These are phyloP conservation scores for Colletotrichum paranaense DNA, from an alignment of 2,329 filamentous ascomycete species.

Conservation along the genomic window DNA sequence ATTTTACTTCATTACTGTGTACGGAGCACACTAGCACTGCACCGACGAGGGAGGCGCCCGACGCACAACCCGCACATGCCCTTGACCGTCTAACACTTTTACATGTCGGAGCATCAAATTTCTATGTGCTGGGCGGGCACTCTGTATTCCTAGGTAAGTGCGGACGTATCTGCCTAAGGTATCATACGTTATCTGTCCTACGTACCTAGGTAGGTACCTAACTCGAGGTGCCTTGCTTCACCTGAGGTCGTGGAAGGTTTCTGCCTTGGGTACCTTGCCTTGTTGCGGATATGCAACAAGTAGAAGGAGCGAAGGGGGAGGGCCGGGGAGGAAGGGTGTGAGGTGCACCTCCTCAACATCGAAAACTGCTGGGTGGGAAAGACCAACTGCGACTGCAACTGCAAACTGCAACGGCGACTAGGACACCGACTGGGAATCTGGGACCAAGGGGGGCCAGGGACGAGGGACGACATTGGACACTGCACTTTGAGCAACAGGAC, in stretches of 20 bases:
- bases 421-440: slow-evolving; percentile 40
- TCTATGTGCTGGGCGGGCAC: background rate
- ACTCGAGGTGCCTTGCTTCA: background rate
- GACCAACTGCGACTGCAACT: slow-evolving; percentile 36
- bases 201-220: background rate
- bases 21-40: background rate
- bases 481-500: slow-evolving; percentile 5
- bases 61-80: background rate
- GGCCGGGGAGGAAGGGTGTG: background rate
- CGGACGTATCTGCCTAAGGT: no score
- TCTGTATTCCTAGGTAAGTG: background rate
- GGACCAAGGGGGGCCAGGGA: slow-evolving; percentile 10
- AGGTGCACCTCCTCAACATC: background rate
- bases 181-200: background rate
- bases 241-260: background rate
- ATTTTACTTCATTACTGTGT: background rate
- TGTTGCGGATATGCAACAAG: background rate
- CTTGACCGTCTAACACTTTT: background rate
- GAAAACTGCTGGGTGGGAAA: slow-evolving; percentile 20
- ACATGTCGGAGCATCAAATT: background rate
- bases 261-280: background rate
- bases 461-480: background rate
- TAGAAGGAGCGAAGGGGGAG: background rate
- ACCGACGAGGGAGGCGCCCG: background rate
- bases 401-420: slow-evolving; percentile 58